Evolutionary conservation across 257 asterid genomes (phyloP), one percentile per base, ranked within the genome.

Genomic region (Solanum boliviense): DNA sequence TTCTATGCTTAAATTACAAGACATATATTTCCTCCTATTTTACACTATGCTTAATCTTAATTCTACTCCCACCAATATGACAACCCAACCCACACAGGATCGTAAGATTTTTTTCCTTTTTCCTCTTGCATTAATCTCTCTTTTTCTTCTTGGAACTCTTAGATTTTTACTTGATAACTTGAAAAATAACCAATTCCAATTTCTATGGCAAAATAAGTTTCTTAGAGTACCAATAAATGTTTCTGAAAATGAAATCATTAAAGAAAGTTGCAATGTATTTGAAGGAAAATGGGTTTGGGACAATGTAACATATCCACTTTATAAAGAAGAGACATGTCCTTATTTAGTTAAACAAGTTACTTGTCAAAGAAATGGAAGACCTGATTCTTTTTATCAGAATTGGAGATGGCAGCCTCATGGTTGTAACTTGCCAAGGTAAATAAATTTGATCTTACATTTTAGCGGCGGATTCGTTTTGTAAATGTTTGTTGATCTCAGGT

Each of bases 401-500:
- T 95, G 98, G 99, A 93, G 95, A 88, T 97, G 98, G 98, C 97
- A 95, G 72, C 98, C 99, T 52, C 67, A 90, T 73, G 91, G 90
- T 31, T 97, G 99, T 91, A 94, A 91, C 62, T 87, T 97, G 90
- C 99, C 99, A 32, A 94, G 98, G 98, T 95, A 91, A 38, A 7
- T 2, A 56, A 56, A 7, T 18, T 56, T 56, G n/a, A 56, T 20
- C 11, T 20, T 20, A 56, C n/a, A 56, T 56, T 56, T 56, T 56
- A 6, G n/a, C 0, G 23, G 27, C 1, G 13, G 13, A 58, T 20
- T 58, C n/a, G 29, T 13, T 44, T 70, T 41, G 4, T 70, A 39
- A 70, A 29, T 72, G 56, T 86, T 34, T 65, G 70, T 31, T 82
- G 21, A 52, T 82, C 20, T 46, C 93, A 97, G 98, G 90, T 94